These are phyloP conservation scores for Pholiota conissans DNA, from an alignment of 768 basidiomycete genomes.

Conservation along the genomic window DNA sequence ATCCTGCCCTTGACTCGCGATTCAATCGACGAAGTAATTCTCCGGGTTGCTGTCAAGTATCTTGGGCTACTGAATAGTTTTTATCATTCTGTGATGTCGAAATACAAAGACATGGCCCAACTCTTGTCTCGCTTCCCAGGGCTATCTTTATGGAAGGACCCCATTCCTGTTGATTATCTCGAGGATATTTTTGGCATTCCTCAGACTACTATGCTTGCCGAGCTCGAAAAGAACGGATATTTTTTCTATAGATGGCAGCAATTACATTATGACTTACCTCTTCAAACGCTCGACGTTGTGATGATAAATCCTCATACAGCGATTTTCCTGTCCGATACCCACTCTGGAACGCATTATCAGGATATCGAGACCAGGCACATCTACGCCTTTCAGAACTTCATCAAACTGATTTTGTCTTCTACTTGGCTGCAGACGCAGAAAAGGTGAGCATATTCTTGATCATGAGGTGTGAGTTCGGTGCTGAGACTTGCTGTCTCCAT, in stretches of 20 bases:
- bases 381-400: conserved; percentile 6
- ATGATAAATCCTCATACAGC: conserved; percentile 14
- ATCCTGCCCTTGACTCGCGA: background rate
- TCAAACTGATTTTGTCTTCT: conserved; percentile 8
- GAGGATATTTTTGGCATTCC: conserved; percentile 9
- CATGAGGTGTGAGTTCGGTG: too few species aligned
- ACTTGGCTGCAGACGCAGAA: conserved; percentile 11
- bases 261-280: background rate
- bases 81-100: conserved; percentile 7
- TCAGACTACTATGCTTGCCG: background rate
- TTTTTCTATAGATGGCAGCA: conserved; percentile 12
- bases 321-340: conserved; percentile 6
- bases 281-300: conserved; percentile 7
- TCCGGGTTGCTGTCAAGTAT: conserved; percentile 4
- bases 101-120: conserved; percentile 1
- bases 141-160: conserved; percentile 4
- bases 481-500: too few species aligned
- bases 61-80: conserved; percentile 6
- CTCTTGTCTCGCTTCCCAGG: conserved; percentile 11
- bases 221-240: background rate
- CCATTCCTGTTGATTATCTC: conserved; percentile 9
- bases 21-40: background rate
- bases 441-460: conserved; percentile 2
- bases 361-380: conserved; percentile 1
- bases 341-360: conserved; percentile 5